Base-by-base conservation (phyloP, 345 rosid species). In the Camelina sativa region DNA sequence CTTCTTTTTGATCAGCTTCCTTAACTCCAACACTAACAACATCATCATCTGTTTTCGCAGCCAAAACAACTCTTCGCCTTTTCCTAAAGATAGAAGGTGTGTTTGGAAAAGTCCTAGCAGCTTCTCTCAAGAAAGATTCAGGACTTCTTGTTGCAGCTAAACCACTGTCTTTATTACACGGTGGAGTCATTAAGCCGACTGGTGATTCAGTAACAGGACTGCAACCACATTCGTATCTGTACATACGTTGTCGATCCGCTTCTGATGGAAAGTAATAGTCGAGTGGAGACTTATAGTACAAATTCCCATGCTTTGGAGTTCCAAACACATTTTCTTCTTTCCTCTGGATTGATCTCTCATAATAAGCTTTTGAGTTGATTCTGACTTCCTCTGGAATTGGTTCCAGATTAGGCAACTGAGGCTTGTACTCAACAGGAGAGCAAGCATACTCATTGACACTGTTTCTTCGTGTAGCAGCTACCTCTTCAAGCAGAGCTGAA, bases 61-160 rank as follows among this genome's bases (percentile, higher is more conserved):
- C 77, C 41, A 34, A 17, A 54, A 76, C 82, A 61, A 53, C 66
- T 72, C 50, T 69, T 17, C 85, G 86, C 80, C 96, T 85, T 80
- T 87, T 94, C 70, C 97, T 83, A 65, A 87, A 85, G 69, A 94
- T 94, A 51, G 98, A 91, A 67, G 99, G 99, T 38, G 95, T 91
- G 69, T 89, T 85, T 15, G 92, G 92, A 72, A 81, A 94, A 57
- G 82, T 94, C 74, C 81, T 84, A 11, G 99, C 97, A 76, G 97
- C 97, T 57, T 75, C 78, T 81, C 85, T 89, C 77, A 94, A 76
- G 38, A 87, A 81, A 74, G 89, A 85, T 82, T 94, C 97, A 53
- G 97, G 97, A 80, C 91, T 90, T 62, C 77, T 55, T 2, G 74
- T 81, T 15, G 64, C 66, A 63, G 75, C 52, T 63, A 84, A 83